phyloP scores from a whole-genome alignment of 352 stramenopile species.

The Globisporangium alternatum region DNA sequence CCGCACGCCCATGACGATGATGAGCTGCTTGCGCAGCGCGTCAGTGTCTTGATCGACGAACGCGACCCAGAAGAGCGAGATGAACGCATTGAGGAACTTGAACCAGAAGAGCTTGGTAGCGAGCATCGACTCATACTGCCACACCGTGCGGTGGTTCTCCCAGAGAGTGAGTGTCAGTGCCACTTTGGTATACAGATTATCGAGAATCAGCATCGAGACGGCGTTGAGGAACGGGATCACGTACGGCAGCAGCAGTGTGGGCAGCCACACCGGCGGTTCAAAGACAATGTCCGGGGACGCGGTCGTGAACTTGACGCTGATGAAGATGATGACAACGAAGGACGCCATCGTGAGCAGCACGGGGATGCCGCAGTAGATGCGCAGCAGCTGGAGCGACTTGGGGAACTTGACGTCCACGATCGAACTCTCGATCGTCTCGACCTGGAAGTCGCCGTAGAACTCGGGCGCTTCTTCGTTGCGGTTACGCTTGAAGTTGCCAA shows the following conservation, averaged over 20 bases:
- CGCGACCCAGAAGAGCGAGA: constrained; percentile 77
- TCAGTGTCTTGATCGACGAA: constrained; percentile 58
- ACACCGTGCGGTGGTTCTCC: constrained; percentile 80
- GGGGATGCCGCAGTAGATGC: constrained; percentile 58
- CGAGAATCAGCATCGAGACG: constrained; percentile 66
- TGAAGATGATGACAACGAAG: constrained; percentile 53
- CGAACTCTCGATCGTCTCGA: constrained; percentile 39
- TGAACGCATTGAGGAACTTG: constrained; percentile 83
- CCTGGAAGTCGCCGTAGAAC: constrained; percentile 75
- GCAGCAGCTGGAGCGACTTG: constrained; percentile 47
- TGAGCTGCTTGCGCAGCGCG: constrained; percentile 55
- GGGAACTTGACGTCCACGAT: constrained; percentile 61
- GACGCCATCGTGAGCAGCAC: constrained; percentile 53
- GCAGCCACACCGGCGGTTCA: constrained; percentile 36
- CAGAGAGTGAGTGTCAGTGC: constrained; percentile 57
- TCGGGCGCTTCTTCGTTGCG: constrained; percentile 39
- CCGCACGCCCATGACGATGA: constrained; percentile 68
- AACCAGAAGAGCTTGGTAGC: constrained; percentile 76
- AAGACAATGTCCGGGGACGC: constrained; percentile 26
- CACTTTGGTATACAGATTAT: constrained; percentile 65
- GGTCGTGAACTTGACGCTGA: constrained; percentile 43
- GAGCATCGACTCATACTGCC: constrained; percentile 78
- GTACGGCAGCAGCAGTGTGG: constrained; percentile 37
- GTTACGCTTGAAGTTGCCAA: constrained; percentile 73
- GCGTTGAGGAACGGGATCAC: constrained; percentile 64